These are phyloP conservation scores for Colletotrichum orchidophilum DNA, from an alignment of 2,329 filamentous ascomycete species.

Conservation along the genomic window DNA sequence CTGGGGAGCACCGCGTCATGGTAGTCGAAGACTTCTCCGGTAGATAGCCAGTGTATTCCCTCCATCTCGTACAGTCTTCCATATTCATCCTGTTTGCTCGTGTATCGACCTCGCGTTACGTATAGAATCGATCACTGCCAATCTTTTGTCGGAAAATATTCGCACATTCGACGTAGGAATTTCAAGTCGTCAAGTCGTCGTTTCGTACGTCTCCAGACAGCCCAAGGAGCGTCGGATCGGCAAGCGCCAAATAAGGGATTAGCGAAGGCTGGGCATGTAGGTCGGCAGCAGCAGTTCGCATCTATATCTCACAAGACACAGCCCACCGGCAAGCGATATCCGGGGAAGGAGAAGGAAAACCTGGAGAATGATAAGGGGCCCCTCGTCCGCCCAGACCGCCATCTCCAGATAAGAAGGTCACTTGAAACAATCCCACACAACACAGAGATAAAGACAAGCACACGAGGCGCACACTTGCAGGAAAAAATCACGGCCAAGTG, in stretches of 20 bases:
- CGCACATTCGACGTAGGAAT: not conserved
- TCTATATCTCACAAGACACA: not conserved
- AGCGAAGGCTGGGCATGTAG: not conserved
- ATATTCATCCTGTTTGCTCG: not conserved
- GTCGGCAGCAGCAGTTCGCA: not conserved
- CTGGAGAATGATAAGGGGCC: constrained; percentile 14
- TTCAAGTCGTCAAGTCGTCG: not conserved
- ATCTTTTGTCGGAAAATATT: not conserved
- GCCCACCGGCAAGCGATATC: not conserved
- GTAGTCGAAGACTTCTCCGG: not conserved
- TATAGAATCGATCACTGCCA: not conserved
- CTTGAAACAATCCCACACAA: not conserved
- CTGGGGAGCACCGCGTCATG: not conserved
- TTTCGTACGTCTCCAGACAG: not conserved
- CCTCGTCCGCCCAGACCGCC: not conserved
- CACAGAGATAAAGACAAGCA: constrained; percentile 14
- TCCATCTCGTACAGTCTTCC: not conserved
- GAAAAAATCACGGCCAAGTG: not conserved
- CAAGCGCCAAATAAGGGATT: not conserved
- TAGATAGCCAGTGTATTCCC: not conserved
- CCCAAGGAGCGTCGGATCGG: not conserved
- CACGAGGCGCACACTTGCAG: not conserved
- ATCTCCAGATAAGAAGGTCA: constrained; percentile 12
- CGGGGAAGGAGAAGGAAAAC: constrained; percentile 3
- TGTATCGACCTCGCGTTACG: not conserved